Conservation (phyloP, 2,329 filamentous ascomycete species). For the Colletotrichum sp. region DNA sequence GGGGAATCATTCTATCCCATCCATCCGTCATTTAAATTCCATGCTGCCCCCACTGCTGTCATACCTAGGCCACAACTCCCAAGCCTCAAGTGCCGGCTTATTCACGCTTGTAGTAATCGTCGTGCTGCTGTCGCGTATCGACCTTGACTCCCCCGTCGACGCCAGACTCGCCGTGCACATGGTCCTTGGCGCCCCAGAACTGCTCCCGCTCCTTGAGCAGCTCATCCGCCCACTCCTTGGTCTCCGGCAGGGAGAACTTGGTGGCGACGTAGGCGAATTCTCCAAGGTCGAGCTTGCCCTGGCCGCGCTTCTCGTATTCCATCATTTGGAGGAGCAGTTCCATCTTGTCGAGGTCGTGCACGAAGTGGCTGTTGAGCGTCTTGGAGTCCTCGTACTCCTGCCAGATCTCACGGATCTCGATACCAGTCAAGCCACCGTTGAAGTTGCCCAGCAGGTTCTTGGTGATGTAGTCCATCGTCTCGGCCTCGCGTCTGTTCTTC, state of each 20-base stretch:
- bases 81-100: not conserved
- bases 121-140: slow-evolving; percentile 45
- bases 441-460: slow-evolving; percentile 75
- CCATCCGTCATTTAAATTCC: not conserved
- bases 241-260: slow-evolving; percentile 77
- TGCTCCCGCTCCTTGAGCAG: slow-evolving; percentile 76
- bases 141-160: slow-evolving; percentile 39
- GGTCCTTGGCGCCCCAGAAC: slow-evolving; percentile 67
- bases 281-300: slow-evolving; percentile 73
- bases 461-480: slow-evolving; percentile 92
- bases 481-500: slow-evolving; percentile 85
- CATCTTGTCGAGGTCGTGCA: slow-evolving; percentile 98
- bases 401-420: slow-evolving; percentile 81
- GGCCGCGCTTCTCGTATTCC: slow-evolving; percentile 83
- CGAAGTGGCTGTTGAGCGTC: slow-evolving; percentile 85
- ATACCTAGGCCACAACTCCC: not conserved
- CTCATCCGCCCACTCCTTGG: slow-evolving; percentile 78
- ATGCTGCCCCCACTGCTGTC: not conserved
- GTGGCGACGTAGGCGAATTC: slow-evolving; percentile 85
- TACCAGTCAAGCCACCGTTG: slow-evolving; percentile 70
- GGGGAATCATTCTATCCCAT: not conserved
- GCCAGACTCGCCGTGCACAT: slow-evolving; percentile 52
- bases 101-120: slow-evolving; percentile 51
- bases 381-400: slow-evolving; percentile 91
- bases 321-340: slow-evolving; percentile 95